Base-by-base conservation (phyloP, 2,329 filamentous ascomycete species). In the Aureobasidium sp. region DNA sequence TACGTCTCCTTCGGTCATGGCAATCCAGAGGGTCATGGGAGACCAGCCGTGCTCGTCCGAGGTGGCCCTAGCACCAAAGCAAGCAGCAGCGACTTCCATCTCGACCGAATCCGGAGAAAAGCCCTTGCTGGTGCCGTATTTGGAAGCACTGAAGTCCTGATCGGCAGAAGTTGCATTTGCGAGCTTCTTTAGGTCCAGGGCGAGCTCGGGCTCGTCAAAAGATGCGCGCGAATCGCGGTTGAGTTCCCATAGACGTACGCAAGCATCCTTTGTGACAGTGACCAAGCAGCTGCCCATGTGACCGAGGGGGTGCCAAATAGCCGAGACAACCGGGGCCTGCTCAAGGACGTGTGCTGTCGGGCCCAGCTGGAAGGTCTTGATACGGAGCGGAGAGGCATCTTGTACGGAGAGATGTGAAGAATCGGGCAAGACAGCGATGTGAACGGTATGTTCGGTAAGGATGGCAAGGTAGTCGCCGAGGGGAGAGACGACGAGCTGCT, bases 21-120 rank as follows among this genome's bases (percentile, higher is more conserved):
- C 91, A 57, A 97, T 79, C 90, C 93, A 99, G 11, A 99, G 80
- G 0, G 94, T 97, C 89, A 97, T 97, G 10, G 92, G 86, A 8
- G 91, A 89, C 94, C 94, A 99, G 2, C 83, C 82, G 68, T 84
- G 79, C 65, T 86, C 83, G 41, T 81, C 81, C 59, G 81, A 78
- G 61, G 74, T 77, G 10, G 81, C 83, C 55, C 72, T 78, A n/a
- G 57, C 57, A 15, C 91, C 93, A 76, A 99, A 99, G 71, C 86
- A 90, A 55, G 92, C 91, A 2, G 92, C 87, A 4, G 91, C 91
- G 27, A 96, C 91, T 70, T 97, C 90, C 87, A 99, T 96, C 71
- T 97, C 92, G 63, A 95, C 87, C 1, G 84, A 85, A 72, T 97
- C 92, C 0, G 91, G 89, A 0, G 91, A 96, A 69, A 96, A 97